Base-by-base conservation (phyloP, 805 yeast genomes). In the Candida easanensis region DNA sequence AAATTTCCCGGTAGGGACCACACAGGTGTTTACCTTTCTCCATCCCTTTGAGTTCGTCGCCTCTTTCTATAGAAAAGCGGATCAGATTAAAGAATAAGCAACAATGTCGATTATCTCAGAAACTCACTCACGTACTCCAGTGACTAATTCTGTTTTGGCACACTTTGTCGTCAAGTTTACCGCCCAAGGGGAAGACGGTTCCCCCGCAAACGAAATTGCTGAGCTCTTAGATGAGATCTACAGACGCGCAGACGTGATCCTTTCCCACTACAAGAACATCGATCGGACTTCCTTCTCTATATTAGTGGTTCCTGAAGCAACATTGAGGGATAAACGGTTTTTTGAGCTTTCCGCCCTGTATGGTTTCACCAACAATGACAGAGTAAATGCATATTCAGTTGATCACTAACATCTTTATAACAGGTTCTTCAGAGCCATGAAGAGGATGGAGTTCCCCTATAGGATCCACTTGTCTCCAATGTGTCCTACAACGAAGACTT, bases 331-430 rank as follows among this genome's bases (percentile, higher is more conserved):
- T 15, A 22, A 22, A 9, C 31, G n/a, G 5, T 41, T 38, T 31
- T 47, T 38, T 28, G 35, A 27, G 21, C 25, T 43, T 16, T 33
- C 45, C 38, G 48, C 50, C 41, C 17, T 30, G 50, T 43, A 21
- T 17, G 41, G 6, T 7, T 7, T 10, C 21, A 34, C 38, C 21
- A 4, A 15, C 6, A n/a, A 22, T 34, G 14, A 13, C 18, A 15
- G 16, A 6, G 23, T 10, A 7, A 4, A 9, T 9, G 25, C 35
- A 16, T 20, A 9, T 7, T 20, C 22, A 13, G 15, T 15, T 13
- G 19, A 34, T 22, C n/a, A 17, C 32, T 36, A 36, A 36, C 33
- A 27, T 16, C 31, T 23, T 5, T 11, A n/a, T 4, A 5, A 13
- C 17, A 36, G 39, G 23, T 4, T 34, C 23, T 33, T 34, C 30